A percentile compares a stretch with the other conserved stretches of the same genome.
Evolutionary conservation across 2,329 filamentous ascomycete genomes (phyloP).

Genomic region (Sporothrix variecibatus): DNA sequence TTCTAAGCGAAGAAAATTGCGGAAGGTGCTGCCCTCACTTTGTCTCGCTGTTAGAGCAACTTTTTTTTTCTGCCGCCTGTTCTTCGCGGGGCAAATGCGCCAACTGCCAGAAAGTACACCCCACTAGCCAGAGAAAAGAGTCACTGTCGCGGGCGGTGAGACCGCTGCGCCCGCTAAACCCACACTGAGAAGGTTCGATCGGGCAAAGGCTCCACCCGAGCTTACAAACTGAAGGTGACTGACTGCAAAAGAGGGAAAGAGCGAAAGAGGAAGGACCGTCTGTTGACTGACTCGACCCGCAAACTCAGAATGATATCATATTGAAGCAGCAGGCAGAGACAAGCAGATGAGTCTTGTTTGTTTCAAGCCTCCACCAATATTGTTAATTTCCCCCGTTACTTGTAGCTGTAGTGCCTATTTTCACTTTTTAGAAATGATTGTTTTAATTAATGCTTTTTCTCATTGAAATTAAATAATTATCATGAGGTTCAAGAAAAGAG

Average conservation of each 20-base stretch:
- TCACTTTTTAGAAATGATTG: background rate
- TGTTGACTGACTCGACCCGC: background rate
- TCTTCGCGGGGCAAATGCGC: slow-evolving; percentile 5
- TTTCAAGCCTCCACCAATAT: too few relatives aligned
- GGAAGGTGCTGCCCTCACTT: background rate
- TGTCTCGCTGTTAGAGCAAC: background rate
- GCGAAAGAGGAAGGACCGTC: too few relatives aligned
- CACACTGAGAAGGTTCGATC: background rate
- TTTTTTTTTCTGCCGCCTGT: slow-evolving; percentile 18
- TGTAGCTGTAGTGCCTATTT: background rate
- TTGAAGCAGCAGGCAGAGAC: background rate
- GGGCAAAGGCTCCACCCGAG: slow-evolving; percentile 14
- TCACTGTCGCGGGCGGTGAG: slow-evolving; percentile 6
- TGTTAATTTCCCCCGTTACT: too few relatives aligned
- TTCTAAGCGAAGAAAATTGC: slow-evolving; percentile 13
- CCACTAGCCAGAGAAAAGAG: background rate
- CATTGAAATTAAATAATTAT: too few relatives aligned
- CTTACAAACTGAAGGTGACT: background rate
- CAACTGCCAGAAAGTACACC: background rate
- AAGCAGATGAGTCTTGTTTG: background rate
- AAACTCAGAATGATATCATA: slow-evolving; percentile 7
- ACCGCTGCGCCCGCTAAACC: background rate
- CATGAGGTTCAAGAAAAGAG: too few relatives aligned
- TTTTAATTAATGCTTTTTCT: background rate
- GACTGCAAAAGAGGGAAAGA: too few relatives aligned